Conservation (phyloP, 441 rosid genomes). For the Aquilaria agallochum region DNA sequence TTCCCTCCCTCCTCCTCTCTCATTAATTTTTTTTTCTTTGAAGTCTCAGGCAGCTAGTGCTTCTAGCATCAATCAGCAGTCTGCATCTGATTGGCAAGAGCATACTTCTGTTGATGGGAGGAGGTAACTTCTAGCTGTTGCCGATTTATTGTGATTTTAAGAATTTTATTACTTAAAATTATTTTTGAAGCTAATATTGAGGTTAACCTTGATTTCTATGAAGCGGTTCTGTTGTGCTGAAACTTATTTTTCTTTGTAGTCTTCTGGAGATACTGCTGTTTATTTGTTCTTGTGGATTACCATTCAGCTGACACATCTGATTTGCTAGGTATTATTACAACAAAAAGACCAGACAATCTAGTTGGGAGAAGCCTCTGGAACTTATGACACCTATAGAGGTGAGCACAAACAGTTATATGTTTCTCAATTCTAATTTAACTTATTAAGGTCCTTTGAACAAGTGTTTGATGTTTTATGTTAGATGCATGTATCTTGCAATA, state of each 20-base stretch:
- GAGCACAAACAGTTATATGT: conserved; percentile 21
- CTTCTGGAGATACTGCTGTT: background rate
- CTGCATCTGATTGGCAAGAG: conserved; percentile 93
- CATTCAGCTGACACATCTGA: conserved; percentile 12
- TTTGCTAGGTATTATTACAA: conserved; percentile 87
- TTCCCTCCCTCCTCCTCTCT: too few relatives aligned
- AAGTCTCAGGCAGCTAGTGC: conserved; percentile 38
- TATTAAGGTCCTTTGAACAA: conserved; percentile 7
- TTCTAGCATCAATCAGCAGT: conserved; percentile 38
- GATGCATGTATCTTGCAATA: conserved; percentile 13
- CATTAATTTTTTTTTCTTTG: conserved; percentile 2
- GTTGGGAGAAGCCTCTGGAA: conserved; percentile 98
- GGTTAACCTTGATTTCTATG: background rate
- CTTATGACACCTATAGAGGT: conserved; percentile 99
- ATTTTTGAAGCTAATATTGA: background rate
- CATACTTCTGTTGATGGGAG: conserved; percentile 85
- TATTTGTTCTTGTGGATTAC: background rate
- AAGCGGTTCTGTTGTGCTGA: conserved; percentile 3
- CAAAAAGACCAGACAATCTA: conserved; percentile 86
- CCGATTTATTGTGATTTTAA: conserved; percentile 7
- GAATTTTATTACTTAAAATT: background rate
- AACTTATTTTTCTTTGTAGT: conserved; percentile 3
- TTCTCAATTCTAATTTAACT: conserved; percentile 12
- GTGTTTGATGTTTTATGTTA: conserved; percentile 9
- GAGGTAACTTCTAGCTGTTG: conserved; percentile 48